Base-by-base conservation (phyloP, 495 filamentous ascomycete genomes). In the Oidiodendron maius region DNA sequence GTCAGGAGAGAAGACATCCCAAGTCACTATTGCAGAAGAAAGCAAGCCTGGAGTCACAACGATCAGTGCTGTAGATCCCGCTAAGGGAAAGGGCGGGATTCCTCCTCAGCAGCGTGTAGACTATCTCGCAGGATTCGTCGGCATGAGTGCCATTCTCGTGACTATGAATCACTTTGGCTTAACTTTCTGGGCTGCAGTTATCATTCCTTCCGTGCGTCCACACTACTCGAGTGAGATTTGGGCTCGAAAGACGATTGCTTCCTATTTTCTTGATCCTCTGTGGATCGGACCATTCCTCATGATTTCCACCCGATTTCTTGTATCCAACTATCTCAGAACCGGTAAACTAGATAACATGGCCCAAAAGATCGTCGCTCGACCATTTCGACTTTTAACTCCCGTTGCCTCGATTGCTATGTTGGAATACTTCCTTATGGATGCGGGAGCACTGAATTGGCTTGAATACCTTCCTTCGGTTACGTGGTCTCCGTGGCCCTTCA, bases 401-500 rank as follows among this genome's bases (percentile, higher is more conserved):
- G 57, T 71, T 12, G 51, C 60, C 4, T 52, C 57, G 0, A 54
- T 66, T 36, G 68, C 59, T 0, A 48, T 70, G 26, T 46, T 70
- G 3, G 59, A 70, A 43, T 71, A 71, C 40, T 71, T 71, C 54
- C 48, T 71, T n/a, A 65, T 70, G 28, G 64, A 71, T 44, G 41
- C 54, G 9, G 68, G 68, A 20, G 64, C 61, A 4, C 60, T 57
- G 9, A 58, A 56, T 11, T 71, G 61, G 55, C 65, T 71, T 11
- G 56, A 65, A 30, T 70, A 66, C 35, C 51, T 69, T 8, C 64
- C 67, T 15, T 67, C 65, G 4, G 53, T 71, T 25, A 63, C 62
- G 1, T 71, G 68, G 68, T 71, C 68, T 4, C 61, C 59, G 18
- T 71, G 68, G 68, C 68, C 68, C 9, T 67, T 60, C 48, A 55